phyloP scores from a whole-genome alignment of 2,329 filamentous ascomycete species.

The Basipetospora chlamydospora region DNA sequence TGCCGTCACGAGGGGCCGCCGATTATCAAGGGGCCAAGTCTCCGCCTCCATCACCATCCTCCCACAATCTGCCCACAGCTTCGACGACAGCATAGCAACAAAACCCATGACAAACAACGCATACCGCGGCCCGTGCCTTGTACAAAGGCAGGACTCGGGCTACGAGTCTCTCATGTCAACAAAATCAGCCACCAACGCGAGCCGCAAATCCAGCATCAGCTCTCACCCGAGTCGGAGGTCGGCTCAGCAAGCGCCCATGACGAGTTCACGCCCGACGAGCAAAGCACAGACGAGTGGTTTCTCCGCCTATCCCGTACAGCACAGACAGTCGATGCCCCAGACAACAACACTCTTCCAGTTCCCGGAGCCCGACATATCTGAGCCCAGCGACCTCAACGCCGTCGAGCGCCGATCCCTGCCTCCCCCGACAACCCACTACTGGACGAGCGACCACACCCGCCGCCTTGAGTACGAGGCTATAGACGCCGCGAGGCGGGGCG shows the following conservation, averaged over 20 bases:
- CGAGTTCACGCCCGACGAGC: slow-evolving; percentile 8
- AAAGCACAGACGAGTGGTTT: slow-evolving; percentile 9
- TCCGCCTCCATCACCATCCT: slow-evolving; percentile 6
- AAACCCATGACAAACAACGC: background rate
- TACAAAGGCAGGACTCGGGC: slow-evolving; percentile 43
- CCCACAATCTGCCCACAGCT: slow-evolving; percentile 3
- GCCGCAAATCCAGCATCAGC: slow-evolving; percentile 13
- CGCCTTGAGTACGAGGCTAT: slow-evolving; percentile 53
- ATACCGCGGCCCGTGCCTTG: slow-evolving; percentile 15
- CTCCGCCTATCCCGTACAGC: slow-evolving; percentile 6
- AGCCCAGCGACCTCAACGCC: slow-evolving; percentile 11
- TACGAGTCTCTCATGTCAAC: slow-evolving; percentile 34
- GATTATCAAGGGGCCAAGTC: slow-evolving; percentile 3
- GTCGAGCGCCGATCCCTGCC: slow-evolving; percentile 24
- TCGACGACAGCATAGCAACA: slow-evolving; percentile 4
- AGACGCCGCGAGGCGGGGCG: slow-evolving; percentile 43
- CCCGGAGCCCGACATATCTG: slow-evolving; percentile 25
- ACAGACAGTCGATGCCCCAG: slow-evolving; percentile 12
- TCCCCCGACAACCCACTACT: slow-evolving; percentile 49
- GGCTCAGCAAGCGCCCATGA: slow-evolving; percentile 12
- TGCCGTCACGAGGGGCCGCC: slow-evolving; percentile 2
- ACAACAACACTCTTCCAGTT: slow-evolving; percentile 33
- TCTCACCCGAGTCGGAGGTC: slow-evolving; percentile 22
- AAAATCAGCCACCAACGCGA: slow-evolving; percentile 19
- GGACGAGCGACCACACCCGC: slow-evolving; percentile 49